Base-by-base conservation (phyloP, 345 rosid species). In the Salix exigua region DNA sequence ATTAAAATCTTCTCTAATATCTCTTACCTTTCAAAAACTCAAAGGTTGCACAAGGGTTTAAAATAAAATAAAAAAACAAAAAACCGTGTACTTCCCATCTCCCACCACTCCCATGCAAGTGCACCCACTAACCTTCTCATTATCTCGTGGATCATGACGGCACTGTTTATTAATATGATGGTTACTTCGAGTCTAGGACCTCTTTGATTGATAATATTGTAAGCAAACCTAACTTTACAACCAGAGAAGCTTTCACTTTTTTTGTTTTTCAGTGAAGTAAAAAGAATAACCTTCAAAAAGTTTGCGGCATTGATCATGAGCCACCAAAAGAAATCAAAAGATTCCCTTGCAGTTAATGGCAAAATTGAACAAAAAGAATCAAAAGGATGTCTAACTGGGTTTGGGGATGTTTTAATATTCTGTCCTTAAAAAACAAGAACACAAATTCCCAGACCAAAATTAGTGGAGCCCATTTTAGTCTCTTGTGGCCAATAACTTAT, bases 81-180 rank as follows among this genome's bases (percentile, higher is more conserved):
- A 55, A 35, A 7, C 50, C 19, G 6, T 58, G 28, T 50, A 53
- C 73, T 50, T 51, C 5, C 50, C 33, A 21, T 28, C 46, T 51
- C n/a, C 33, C n/a, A 21, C 44, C 46, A 12, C 30, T 26, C 21
- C 26, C 63, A 60, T 63, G 50, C 70, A 63, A 70, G 35, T 62
- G 18, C 50, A 21, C 81, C 81, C 81, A 81, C 84, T 53, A 63
- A 16, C 73, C 53, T 23, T 63, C 28, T 35, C 78, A 77, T 63
- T 73, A 18, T 21, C 78, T 28, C 31, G 14, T 2, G 31, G 17
- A 64, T 74, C 33, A 62, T 70, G 75, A 71, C 21, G 48, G 1
- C 8, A 10, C 75, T 75, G 73, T 73, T 76, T 28, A 73, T 25
- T 71, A 48, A 28, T 76, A 76, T 72, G 74, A 69, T 71, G 73